Evolutionary conservation across 140 eudicot species (phyloP).

Genomic region (Erigeron philadelphicus): DNA sequence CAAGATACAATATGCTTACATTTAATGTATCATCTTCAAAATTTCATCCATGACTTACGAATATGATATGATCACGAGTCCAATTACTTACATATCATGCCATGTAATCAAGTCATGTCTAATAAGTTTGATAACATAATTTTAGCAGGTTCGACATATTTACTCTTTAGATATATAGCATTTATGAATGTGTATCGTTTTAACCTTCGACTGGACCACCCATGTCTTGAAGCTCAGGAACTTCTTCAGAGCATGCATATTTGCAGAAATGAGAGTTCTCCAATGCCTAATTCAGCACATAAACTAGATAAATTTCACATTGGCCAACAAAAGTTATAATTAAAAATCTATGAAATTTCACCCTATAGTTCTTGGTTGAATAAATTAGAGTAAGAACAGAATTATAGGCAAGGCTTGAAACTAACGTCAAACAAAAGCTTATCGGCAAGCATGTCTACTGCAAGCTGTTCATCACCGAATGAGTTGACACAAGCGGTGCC

Average conservation of each 20-base stretch:
- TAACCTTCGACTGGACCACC: conserved; percentile 95
- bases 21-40: neutral
- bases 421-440: conserved; percentile 86
- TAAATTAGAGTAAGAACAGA: neutral
- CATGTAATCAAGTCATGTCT: neutral
- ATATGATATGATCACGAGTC: neutral
- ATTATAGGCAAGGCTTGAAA: neutral
- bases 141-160: neutral
- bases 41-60: neutral
- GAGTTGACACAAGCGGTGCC: conserved; percentile 96
- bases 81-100: neutral
- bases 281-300: conserved; percentile 55
- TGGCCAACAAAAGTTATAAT: neutral
- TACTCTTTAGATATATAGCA: neutral
- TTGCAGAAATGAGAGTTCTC: conserved; percentile 90
- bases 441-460: conserved; percentile 92
- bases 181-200: neutral
- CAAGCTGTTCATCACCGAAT: conserved; percentile 97
- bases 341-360: neutral
- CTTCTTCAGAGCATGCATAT: conserved; percentile 98
- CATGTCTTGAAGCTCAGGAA: conserved; percentile 99
- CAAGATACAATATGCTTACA: neutral
- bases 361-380: neutral
- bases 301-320: neutral
- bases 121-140: too few relatives aligned